These are phyloP conservation scores for Cenchrus americanus DNA, from an alignment of 176 grass and related monocot genomes.

Conservation along the genomic window DNA sequence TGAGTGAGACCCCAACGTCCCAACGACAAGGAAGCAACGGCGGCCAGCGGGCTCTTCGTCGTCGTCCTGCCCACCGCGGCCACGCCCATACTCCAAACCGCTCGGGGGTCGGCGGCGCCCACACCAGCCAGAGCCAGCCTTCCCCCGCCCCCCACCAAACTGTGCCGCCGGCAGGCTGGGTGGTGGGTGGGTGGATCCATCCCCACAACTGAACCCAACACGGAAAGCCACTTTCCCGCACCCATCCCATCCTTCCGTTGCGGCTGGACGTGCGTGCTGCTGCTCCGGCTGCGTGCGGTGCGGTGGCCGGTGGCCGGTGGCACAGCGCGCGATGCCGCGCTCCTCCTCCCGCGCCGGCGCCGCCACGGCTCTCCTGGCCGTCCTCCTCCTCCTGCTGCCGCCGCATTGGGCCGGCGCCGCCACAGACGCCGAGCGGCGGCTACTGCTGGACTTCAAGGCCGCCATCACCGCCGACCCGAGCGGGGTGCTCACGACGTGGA, in stretches of 20 bases:
- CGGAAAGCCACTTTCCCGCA: slow-evolving; percentile 15
- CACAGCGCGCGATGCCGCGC: slow-evolving; percentile 41
- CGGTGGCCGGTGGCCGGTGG: slow-evolving; percentile 37
- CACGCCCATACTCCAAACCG: too few relatives aligned
- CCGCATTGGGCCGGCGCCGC: slow-evolving; percentile 49
- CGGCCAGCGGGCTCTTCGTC: too few relatives aligned
- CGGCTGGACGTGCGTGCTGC: neutral
- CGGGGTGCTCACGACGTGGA: slow-evolving; percentile 65
- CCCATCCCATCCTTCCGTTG: slow-evolving; percentile 32
- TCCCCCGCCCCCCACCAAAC: too few relatives aligned
- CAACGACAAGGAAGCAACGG: too few relatives aligned
- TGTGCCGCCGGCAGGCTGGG: neutral
- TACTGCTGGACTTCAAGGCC: slow-evolving; percentile 79
- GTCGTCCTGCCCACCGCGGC: too few relatives aligned
- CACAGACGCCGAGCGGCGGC: slow-evolving; percentile 62
- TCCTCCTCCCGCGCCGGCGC: neutral
- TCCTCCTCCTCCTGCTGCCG: neutral
- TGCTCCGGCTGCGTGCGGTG: slow-evolving; percentile 37
- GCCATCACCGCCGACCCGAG: slow-evolving; percentile 71
- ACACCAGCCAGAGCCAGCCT: too few relatives aligned
- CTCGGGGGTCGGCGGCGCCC: too few relatives aligned
- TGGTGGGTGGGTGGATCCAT: neutral
- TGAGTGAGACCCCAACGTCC: too few relatives aligned
- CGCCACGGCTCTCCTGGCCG: neutral
- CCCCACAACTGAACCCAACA: neutral